Evolutionary conservation across 2,329 filamentous ascomycete genomes (phyloP).

Genomic region (Fusarium protoensiforme): DNA sequence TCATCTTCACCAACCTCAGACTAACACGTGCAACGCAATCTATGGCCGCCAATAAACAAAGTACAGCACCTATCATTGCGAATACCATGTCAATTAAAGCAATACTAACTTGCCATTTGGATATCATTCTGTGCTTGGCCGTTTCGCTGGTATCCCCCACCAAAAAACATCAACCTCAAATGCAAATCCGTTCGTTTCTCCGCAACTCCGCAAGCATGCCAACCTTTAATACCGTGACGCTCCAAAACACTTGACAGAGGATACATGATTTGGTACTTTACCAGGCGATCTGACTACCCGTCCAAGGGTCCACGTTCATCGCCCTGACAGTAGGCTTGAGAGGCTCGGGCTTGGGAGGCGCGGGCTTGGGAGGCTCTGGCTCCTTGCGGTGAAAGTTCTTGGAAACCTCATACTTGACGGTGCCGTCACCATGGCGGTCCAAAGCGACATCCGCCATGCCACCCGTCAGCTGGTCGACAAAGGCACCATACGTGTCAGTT

Average conservation of each 20-base stretch:
- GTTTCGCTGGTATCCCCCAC: not conserved
- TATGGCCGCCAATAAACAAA: not conserved
- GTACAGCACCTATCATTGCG: not conserved
- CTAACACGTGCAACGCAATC: not conserved
- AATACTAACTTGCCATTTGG: not conserved
- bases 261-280: not conserved
- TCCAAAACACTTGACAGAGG: not conserved
- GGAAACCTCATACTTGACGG: constrained; percentile 40
- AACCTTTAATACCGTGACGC: not conserved
- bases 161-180: not conserved
- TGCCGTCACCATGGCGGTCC: constrained; percentile 41
- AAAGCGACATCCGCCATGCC: constrained; percentile 44
- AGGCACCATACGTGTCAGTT: constrained; percentile 49
- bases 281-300: not conserved
- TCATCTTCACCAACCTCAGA: not conserved
- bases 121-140: not conserved
- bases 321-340: not conserved
- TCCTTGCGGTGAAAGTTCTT: constrained; percentile 14
- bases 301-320: not conserved
- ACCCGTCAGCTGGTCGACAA: constrained; percentile 47
- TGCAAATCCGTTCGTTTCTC: not conserved
- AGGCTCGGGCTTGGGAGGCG: constrained; percentile 5
- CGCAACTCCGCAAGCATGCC: not conserved
- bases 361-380: not conserved
- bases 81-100: not conserved